Evolutionary conservation across 2,329 filamentous ascomycete genomes (phyloP).

Genomic region (Bipolaris cookei): DNA sequence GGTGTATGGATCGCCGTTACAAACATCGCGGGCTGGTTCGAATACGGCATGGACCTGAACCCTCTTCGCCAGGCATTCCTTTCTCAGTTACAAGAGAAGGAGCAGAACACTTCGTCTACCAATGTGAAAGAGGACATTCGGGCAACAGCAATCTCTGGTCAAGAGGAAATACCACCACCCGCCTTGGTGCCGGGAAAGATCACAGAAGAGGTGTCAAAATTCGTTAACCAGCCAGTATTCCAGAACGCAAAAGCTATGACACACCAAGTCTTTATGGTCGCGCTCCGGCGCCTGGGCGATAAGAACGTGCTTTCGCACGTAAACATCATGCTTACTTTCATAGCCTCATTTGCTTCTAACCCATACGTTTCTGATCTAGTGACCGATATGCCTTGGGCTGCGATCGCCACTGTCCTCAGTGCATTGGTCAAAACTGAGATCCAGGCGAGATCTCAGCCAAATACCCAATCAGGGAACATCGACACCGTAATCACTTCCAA

Average conservation of each 20-base stretch:
- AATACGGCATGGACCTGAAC: conserved; percentile 59
- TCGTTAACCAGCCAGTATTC: conserved; percentile 18
- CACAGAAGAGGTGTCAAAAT: background rate
- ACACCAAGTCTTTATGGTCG: conserved; percentile 54
- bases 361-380: conserved; percentile 41
- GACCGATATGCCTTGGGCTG: conserved; percentile 60
- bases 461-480: conserved; percentile 33
- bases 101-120: conserved; percentile 15
- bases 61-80: conserved; percentile 41
- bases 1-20: conserved; percentile 66
- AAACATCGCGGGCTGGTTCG: conserved; percentile 60
- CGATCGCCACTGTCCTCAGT: conserved; percentile 61
- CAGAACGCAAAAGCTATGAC: conserved; percentile 51
- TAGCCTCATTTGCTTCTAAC: conserved; percentile 54
- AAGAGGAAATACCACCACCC: conserved; percentile 11
- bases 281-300: conserved; percentile 62
- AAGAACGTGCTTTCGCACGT: conserved; percentile 67
- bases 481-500: conserved; percentile 35
- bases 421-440: conserved; percentile 53
- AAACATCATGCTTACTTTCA: conserved; percentile 67
- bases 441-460: conserved; percentile 14
- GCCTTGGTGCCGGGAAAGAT: conserved; percentile 13
- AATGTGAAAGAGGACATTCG: conserved; percentile 24
- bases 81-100: conserved; percentile 11
- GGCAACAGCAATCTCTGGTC: conserved; percentile 15